Percentiles rank a stretch among this genome's conserved stretches.
These are phyloP conservation scores for Rhinocladiella similis DNA, from an alignment of 2,329 filamentous ascomycete species.

Conservation along the genomic window DNA sequence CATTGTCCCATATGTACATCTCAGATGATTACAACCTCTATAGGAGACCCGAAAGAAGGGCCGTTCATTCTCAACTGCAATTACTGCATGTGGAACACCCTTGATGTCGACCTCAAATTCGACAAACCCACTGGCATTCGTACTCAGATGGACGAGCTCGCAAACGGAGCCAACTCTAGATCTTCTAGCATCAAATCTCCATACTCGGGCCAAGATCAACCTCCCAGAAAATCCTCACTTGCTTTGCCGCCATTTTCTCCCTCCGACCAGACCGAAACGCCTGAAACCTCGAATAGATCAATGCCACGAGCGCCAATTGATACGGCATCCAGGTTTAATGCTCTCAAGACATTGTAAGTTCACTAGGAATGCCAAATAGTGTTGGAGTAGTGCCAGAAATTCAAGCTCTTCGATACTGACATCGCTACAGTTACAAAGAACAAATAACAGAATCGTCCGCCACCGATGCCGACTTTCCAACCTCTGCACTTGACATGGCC, in stretches of 20 bases:
- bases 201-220: slow-evolving; percentile 5
- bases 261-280: slow-evolving; percentile 33
- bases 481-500: slow-evolving; percentile 50
- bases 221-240: slow-evolving; percentile 21
- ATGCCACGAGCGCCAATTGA: slow-evolving; percentile 49
- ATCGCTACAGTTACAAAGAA: slow-evolving; percentile 58
- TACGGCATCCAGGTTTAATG: slow-evolving; percentile 69
- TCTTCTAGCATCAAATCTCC: slow-evolving; percentile 24
- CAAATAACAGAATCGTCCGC: slow-evolving; percentile 68
- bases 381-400: too few relatives aligned
- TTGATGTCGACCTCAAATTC: slow-evolving; percentile 86
- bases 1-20: slow-evolving; percentile 88
- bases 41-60: slow-evolving; percentile 45
- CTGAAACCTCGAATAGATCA: slow-evolving; percentile 35
- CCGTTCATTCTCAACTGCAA: slow-evolving; percentile 81
- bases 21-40: slow-evolving; percentile 69
- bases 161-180: slow-evolving; percentile 42
- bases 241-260: slow-evolving; percentile 17
- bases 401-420: slow-evolving; percentile 38
- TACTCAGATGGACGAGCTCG: slow-evolving; percentile 72
- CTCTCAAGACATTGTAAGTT: slow-evolving; percentile 61
- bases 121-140: slow-evolving; percentile 86
- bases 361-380: too few relatives aligned
- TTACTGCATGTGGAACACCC: slow-evolving; percentile 90
- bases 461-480: slow-evolving; percentile 44